Evolutionary conservation across 2,329 filamentous ascomycete species (phyloP).

Genomic region (Aureobasidium sp.): DNA sequence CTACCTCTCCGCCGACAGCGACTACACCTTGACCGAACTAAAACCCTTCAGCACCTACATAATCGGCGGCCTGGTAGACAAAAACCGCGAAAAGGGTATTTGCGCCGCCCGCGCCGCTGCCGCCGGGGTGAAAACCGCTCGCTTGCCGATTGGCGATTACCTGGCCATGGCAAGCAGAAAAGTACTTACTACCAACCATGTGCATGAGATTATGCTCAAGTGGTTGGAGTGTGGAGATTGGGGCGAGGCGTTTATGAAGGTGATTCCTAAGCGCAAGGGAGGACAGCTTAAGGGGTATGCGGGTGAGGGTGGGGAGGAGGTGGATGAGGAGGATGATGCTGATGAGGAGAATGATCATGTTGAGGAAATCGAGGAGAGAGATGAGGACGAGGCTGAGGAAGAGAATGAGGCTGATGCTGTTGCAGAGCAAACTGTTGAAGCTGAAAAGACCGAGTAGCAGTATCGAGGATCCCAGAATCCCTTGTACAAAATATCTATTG

Average conservation of each 20-base stretch:
- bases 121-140: conserved; percentile 74
- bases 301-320: conserved; percentile 13
- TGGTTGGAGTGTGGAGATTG: conserved; percentile 90
- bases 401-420: background rate
- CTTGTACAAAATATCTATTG: too few relatives aligned
- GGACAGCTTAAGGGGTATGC: conserved; percentile 32
- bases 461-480: background rate
- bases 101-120: conserved; percentile 76
- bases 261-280: conserved; percentile 86
- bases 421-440: background rate
- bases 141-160: conserved; percentile 89
- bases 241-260: conserved; percentile 78
- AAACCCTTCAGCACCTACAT: conserved; percentile 88
- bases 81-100: conserved; percentile 90
- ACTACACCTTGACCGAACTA: conserved; percentile 69
- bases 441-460: background rate
- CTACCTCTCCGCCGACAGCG: conserved; percentile 89
- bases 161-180: conserved; percentile 81
- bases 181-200: conserved; percentile 89
- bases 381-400: conserved; percentile 2
- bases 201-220: conserved; percentile 89
- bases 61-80: conserved; percentile 88
- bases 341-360: conserved; percentile 10
- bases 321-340: conserved; percentile 14
- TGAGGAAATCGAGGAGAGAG: background rate